These are phyloP conservation scores for Elymus sibiricus DNA, from an alignment of 176 grass and related monocot species.

Conservation along the genomic window DNA sequence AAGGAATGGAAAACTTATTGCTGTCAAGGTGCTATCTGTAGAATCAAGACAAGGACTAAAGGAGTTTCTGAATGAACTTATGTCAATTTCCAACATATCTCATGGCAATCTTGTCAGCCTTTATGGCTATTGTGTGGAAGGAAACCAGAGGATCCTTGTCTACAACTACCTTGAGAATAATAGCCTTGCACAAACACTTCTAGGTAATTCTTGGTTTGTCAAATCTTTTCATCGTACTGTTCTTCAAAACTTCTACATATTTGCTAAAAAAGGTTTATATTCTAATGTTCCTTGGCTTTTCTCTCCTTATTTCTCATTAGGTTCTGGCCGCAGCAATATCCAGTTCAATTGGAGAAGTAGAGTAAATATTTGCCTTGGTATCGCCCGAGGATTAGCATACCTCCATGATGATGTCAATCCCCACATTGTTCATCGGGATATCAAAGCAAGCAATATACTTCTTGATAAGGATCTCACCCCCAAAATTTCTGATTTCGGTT, in stretches of 20 bases:
- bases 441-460: slow-evolving; percentile 93
- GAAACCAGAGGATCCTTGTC: slow-evolving; percentile 66
- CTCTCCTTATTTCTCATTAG: slow-evolving; percentile 28
- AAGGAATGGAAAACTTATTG: slow-evolving; percentile 54
- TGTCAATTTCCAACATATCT: slow-evolving; percentile 49
- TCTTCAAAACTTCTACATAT: neutral
- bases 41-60: slow-evolving; percentile 66
- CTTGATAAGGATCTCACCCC: slow-evolving; percentile 65
- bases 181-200: slow-evolving; percentile 71
- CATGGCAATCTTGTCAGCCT: slow-evolving; percentile 73
- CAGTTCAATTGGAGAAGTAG: slow-evolving; percentile 66
- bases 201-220: slow-evolving; percentile 43
- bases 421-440: slow-evolving; percentile 72
- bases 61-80: slow-evolving; percentile 62
- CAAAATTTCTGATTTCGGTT: slow-evolving; percentile 80
- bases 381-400: slow-evolving; percentile 56
- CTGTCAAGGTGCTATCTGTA: slow-evolving; percentile 59
- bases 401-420: slow-evolving; percentile 64
- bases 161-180: slow-evolving; percentile 85
- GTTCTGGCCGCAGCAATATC: slow-evolving; percentile 55
- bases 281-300: neutral
- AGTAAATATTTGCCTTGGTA: slow-evolving; percentile 70
- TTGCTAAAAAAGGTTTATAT: neutral
- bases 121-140: slow-evolving; percentile 65
- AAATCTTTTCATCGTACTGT: neutral